phyloP scores from a whole-genome alignment of 2,329 filamentous ascomycete genomes.

The Cercospora sesami region DNA sequence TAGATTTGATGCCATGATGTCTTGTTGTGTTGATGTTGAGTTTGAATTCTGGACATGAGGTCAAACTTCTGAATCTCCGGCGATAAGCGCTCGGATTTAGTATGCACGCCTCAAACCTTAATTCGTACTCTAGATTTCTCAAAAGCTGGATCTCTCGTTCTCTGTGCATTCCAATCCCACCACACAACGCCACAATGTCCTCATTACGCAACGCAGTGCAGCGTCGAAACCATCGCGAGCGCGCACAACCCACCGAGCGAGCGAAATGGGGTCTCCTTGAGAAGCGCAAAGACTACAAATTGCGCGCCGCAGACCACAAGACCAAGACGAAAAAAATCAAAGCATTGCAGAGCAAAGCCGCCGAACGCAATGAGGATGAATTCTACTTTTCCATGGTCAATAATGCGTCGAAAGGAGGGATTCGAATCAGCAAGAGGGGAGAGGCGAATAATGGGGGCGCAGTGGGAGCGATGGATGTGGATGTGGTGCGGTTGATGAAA shows the following conservation, averaged over 20 bases:
- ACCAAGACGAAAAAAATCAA: conserved; percentile 61
- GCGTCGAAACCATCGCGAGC: conserved; percentile 83
- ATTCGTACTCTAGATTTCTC: conserved; percentile 15
- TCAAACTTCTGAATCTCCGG: conserved; percentile 8
- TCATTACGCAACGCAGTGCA: conserved; percentile 65
- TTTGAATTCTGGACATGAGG: neutral
- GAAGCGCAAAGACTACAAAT: conserved; percentile 83
- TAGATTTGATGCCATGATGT: conserved; percentile 39
- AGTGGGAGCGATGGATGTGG: conserved; percentile 49
- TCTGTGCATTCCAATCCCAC: neutral
- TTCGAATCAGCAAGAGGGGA: conserved; percentile 49
- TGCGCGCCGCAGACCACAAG: conserved; percentile 65
- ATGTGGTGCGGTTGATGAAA: conserved; percentile 64
- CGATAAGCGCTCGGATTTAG: conserved; percentile 5
- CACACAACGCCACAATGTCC: conserved; percentile 48
- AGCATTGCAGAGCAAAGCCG: conserved; percentile 59
- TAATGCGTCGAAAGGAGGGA: conserved; percentile 49
- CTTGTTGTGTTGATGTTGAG: neutral
- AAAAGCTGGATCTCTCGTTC: conserved; percentile 1
- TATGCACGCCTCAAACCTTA: conserved; percentile 4
- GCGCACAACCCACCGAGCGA: conserved; percentile 81
- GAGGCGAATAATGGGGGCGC: conserved; percentile 39
- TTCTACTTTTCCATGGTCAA: conserved; percentile 67
- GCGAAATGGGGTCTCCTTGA: conserved; percentile 87
- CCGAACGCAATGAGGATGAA: conserved; percentile 65